A percentile compares a stretch with the other conserved stretches of the same genome.
Evolutionary conservation across 2,329 filamentous ascomycete species (phyloP).

Genomic region (Trichoderma koningii): DNA sequence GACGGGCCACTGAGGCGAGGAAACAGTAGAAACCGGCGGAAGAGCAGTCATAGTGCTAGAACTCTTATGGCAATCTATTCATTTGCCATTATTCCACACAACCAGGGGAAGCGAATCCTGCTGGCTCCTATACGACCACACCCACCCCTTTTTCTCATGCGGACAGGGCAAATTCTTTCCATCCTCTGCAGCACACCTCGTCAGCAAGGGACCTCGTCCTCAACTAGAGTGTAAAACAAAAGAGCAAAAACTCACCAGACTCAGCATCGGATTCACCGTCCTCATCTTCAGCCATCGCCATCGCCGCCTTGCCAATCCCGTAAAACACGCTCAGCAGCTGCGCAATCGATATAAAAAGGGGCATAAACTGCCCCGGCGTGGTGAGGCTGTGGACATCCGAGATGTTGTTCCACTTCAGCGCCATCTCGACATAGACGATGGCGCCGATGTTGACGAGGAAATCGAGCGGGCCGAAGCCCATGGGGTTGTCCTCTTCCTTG

Average conservation of each 20-base stretch:
- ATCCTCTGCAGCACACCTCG: neutral
- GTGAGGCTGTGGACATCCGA: constrained; percentile 30
- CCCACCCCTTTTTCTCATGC: neutral
- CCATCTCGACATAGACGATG: constrained; percentile 34
- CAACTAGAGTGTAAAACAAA: neutral
- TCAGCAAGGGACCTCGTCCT: neutral
- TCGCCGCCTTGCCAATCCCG: constrained; percentile 19
- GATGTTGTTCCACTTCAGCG: constrained; percentile 34
- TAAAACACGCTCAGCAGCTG: constrained; percentile 33
- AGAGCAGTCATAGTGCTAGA: no score
- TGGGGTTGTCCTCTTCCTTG: constrained; percentile 11
- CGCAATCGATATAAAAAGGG: constrained; percentile 33
- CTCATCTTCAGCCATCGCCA: constrained; percentile 1
- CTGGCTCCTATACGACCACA: neutral
- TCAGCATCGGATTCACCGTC: neutral
- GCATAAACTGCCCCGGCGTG: constrained; percentile 35
- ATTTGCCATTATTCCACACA: neutral
- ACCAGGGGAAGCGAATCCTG: neutral
- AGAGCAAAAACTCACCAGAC: neutral
- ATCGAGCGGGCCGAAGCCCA: constrained; percentile 23
- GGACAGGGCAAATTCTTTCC: constrained; percentile 1
- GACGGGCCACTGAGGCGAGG: no score
- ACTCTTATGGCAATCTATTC: no score
- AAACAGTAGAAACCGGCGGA: no score
- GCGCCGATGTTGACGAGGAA: constrained; percentile 33